Percentiles rank a stretch among this genome's conserved stretches.
phyloP scores from a whole-genome alignment of 2,329 filamentous ascomycete genomes.

The Cercospora nicotianae region DNA sequence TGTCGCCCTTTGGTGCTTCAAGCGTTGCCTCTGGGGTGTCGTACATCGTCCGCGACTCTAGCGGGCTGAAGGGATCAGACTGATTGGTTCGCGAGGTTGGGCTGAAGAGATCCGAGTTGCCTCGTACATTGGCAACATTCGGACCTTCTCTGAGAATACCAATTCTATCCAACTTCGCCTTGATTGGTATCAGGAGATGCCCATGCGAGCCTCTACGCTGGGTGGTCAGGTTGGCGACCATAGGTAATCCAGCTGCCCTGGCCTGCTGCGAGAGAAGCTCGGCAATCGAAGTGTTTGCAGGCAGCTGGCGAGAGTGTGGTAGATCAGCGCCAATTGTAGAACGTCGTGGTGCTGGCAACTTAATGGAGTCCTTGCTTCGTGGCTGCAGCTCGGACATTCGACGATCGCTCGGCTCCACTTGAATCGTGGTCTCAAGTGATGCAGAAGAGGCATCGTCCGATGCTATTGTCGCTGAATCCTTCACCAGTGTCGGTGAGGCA shows the following conservation, averaged over 20 bases:
- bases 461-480: not conserved
- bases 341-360: not conserved
- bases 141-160: constrained; percentile 19
- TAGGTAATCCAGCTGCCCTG: constrained; percentile 23
- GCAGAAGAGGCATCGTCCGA: not conserved
- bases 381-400: not conserved
- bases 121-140: not conserved
- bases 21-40: constrained; percentile 3
- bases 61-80: constrained; percentile 8
- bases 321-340: not conserved
- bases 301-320: not conserved
- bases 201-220: constrained; percentile 27
- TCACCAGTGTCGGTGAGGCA: not conserved
- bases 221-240: constrained; percentile 24
- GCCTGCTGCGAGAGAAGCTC: constrained; percentile 22
- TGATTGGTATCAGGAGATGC: constrained; percentile 28
- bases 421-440: constrained; percentile 15
- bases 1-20: constrained; percentile 3
- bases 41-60: constrained; percentile 9
- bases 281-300: constrained; percentile 9
- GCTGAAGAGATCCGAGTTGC: constrained; percentile 3
- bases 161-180: constrained; percentile 24
- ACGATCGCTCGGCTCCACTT: not conserved
- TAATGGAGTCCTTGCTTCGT: not conserved
- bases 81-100: not conserved